Base-by-base conservation (phyloP, 306 rosid genomes). In the Astragalus membranaceus region DNA sequence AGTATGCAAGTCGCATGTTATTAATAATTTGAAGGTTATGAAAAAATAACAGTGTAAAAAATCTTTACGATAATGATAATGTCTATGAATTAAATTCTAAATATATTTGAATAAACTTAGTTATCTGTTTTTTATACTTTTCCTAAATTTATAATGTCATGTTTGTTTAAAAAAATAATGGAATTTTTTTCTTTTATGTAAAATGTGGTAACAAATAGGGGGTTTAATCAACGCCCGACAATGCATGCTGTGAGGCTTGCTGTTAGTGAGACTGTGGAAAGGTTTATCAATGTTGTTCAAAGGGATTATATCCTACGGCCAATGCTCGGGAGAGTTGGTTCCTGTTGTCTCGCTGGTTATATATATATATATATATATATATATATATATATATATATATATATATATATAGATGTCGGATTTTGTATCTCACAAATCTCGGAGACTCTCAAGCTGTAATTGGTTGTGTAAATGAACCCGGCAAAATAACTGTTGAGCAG, bases 371-470 rank as follows among this genome's bases (percentile, higher is more conserved):
- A n/a, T n/a, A n/a, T n/a, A n/a, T n/a, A n/a, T n/a, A n/a, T n/a
- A n/a, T n/a, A n/a, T n/a, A n/a, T n/a, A n/a, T n/a, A n/a, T n/a
- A n/a, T n/a, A n/a, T n/a, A n/a, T 33, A 33, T 33, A 69, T 75
- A 84, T 47, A 77, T n/a, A n/a, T 88, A 57, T 91, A 86, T 87
- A 85, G 60, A 56, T 85, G 89, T 49, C 9, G 2, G 48, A 79
- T 66, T 17, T 66, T 87, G 35, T 72, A 67, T 68, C 36, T 89
- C n/a, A 88, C 89, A 61, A 89, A 87, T 35, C 39, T 92, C 48
- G 97, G 97, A 20, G 94, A 89, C 52, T 85, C 90, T 4, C 85
- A 86, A 72, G 94, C 89, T 32, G 81, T 92, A 9, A 52, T 89
- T 60, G 88, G 92, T 69, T 82, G 63, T 79, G 0, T 67, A 10